Conservation (phyloP, 2,329 filamentous ascomycete species). For the Diplodia mutila region DNA sequence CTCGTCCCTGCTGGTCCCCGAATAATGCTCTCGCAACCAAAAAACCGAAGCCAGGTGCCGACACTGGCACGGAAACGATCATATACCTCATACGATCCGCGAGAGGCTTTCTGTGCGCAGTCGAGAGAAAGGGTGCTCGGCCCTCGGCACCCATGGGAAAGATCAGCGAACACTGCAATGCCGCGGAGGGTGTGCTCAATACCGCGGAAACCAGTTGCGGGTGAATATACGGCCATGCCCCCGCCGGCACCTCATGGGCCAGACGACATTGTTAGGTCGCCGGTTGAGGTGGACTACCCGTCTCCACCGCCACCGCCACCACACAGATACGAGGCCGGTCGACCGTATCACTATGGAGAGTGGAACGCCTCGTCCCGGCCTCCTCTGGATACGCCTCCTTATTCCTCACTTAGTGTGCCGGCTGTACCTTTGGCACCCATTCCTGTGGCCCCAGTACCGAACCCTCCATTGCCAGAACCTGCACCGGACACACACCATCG, state of each 20-base stretch:
- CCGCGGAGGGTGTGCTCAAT: background rate
- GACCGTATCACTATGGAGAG: background rate
- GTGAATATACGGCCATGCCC: background rate
- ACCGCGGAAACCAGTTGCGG: conserved; percentile 4
- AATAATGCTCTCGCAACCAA: background rate
- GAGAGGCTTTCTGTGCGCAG: background rate
- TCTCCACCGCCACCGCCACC: background rate
- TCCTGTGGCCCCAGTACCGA: background rate
- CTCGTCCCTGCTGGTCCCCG: background rate
- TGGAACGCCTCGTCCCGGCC: background rate
- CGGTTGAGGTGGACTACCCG: background rate
- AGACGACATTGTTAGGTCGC: background rate
- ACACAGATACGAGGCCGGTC: background rate
- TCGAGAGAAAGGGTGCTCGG: background rate
- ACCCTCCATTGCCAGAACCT: background rate
- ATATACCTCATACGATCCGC: background rate
- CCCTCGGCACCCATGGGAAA: background rate
- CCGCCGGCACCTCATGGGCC: background rate
- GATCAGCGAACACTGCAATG: background rate
- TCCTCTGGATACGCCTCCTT: background rate
- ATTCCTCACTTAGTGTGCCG: background rate
- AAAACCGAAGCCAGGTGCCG: background rate
- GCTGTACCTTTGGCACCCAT: background rate
- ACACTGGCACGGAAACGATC: background rate
- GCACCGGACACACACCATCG: background rate